phyloP scores from a whole-genome alignment of 2,329 filamentous ascomycete species.

The Zasmidium cellare region DNA sequence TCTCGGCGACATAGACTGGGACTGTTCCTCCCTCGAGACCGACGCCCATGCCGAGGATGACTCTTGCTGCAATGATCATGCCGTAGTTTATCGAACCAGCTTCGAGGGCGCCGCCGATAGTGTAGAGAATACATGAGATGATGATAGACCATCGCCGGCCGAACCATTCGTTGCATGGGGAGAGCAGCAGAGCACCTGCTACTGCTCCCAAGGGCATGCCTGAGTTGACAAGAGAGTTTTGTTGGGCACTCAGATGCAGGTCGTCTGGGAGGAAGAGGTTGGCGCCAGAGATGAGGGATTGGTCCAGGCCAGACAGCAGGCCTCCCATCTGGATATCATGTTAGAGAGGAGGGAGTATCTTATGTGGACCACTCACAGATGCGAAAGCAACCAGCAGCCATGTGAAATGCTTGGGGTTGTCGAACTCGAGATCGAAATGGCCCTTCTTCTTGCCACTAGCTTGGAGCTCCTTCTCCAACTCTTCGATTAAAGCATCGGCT shows the following conservation, averaged over 20 bases:
- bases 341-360: too few relatives aligned
- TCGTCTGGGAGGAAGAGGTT: conserved; percentile 65
- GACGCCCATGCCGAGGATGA: conserved; percentile 70
- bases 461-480: conserved; percentile 41
- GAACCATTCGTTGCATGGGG: conserved; percentile 66
- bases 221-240: conserved; percentile 68
- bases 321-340: too few relatives aligned
- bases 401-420: conserved; percentile 65
- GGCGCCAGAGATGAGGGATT: conserved; percentile 71
- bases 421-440: conserved; percentile 58
- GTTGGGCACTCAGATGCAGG: conserved; percentile 53
- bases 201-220: conserved; percentile 73
- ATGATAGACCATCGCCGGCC: conserved; percentile 70
- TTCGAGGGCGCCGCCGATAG: conserved; percentile 66
- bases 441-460: conserved; percentile 40
- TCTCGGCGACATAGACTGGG: conserved; percentile 73
- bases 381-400: conserved; percentile 69
- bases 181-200: conserved; percentile 66
- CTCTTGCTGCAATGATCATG: conserved; percentile 68
- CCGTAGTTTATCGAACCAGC: conserved; percentile 68
- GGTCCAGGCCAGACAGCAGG: conserved; percentile 70
- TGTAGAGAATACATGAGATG: conserved; percentile 68
- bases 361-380: too few relatives aligned
- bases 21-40: conserved; percentile 74
- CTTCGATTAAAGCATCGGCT: conserved; percentile 45